Percentiles rank a stretch among this genome's conserved stretches.
Conservation (phyloP, 148 eudicot species). For the Cornus suecica region DNA sequence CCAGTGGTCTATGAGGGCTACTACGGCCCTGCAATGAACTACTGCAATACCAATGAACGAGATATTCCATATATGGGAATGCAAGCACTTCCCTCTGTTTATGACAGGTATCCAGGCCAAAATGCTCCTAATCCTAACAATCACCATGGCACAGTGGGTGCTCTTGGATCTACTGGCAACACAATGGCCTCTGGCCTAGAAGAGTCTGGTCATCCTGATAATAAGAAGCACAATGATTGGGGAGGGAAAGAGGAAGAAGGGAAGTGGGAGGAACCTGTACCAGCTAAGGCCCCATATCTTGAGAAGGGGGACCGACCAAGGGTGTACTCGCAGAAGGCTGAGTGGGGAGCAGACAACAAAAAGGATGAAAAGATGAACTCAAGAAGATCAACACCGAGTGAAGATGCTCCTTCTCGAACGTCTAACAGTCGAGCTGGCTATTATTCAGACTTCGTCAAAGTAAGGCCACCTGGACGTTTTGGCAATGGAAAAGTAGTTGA, state of each 20-base stretch:
- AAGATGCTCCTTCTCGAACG: conserved; percentile 29
- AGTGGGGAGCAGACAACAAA: conserved; percentile 38
- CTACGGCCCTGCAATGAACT: conserved; percentile 86
- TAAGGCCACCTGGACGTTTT: conserved; percentile 28
- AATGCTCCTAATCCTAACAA: conserved; percentile 50
- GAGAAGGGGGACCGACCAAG: conserved; percentile 41
- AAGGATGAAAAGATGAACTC: conserved; percentile 34
- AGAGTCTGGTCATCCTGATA: conserved; percentile 34
- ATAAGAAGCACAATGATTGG: conserved; percentile 50
- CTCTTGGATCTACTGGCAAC: conserved; percentile 31
- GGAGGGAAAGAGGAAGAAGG: conserved; percentile 46
- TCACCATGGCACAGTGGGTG: conserved; percentile 48
- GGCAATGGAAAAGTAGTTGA: conserved; percentile 28
- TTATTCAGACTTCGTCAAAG: conserved; percentile 20
- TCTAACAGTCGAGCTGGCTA: conserved; percentile 19
- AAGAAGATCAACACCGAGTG: conserved; percentile 23
- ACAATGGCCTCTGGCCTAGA: conserved; percentile 29
- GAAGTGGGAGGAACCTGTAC: conserved; percentile 32
- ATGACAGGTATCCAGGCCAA: conserved; percentile 50
- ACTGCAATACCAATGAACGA: conserved; percentile 64
- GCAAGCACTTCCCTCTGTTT: conserved; percentile 58
- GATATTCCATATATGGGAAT: conserved; percentile 79
- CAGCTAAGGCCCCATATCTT: conserved; percentile 23
- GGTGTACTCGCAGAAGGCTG: conserved; percentile 28
- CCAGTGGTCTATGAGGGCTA: conserved; percentile 70